Conservation (phyloP, 768 basidiomycete genomes). For the Xerocomellus chrysenteron region DNA sequence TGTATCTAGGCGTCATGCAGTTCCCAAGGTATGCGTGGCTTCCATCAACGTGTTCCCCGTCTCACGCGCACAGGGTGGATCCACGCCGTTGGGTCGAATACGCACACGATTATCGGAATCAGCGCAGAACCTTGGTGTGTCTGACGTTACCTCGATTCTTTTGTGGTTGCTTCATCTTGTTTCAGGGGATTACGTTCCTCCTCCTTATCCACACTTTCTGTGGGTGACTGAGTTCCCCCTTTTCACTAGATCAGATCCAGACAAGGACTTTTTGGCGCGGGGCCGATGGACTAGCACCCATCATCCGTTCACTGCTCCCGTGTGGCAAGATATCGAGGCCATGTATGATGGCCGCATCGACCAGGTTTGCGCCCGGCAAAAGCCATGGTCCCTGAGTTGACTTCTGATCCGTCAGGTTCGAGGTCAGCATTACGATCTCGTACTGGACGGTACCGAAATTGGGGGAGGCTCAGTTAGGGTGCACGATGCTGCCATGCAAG, state of each 20-base stretch:
- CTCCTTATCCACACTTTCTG: conserved; percentile 72
- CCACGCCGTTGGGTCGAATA: conserved; percentile 74
- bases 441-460: conserved; percentile 90
- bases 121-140: conserved; percentile 62
- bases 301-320: conserved; percentile 96
- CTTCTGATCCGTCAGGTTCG: conserved; percentile 57
- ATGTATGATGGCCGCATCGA: conserved; percentile 71
- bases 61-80: conserved; percentile 67
- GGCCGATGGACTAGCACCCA: conserved; percentile 93
- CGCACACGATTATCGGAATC: conserved; percentile 65
- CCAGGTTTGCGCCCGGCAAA: conserved; percentile 37
- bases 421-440: conserved; percentile 95
- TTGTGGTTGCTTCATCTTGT: conserved; percentile 10
- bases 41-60: conserved; percentile 2
- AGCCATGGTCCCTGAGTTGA: not conserved
- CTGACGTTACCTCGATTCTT: conserved; percentile 8
- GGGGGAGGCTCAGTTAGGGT: conserved; percentile 93
- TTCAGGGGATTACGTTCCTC: conserved; percentile 56
- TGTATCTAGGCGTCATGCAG: conserved; percentile 50
- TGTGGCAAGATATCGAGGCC: conserved; percentile 82
- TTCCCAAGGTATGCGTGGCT: conserved; percentile 48
- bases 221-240: conserved; percentile 97
- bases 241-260: conserved; percentile 81
- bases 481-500: conserved; percentile 86
- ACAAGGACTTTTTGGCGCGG: conserved; percentile 82